Percentiles rank a stretch among this genome's conserved stretches.
These are phyloP conservation scores for Paramecium octaurelia DNA, from an alignment of 73 alveolate genomes.

Conservation along the genomic window DNA sequence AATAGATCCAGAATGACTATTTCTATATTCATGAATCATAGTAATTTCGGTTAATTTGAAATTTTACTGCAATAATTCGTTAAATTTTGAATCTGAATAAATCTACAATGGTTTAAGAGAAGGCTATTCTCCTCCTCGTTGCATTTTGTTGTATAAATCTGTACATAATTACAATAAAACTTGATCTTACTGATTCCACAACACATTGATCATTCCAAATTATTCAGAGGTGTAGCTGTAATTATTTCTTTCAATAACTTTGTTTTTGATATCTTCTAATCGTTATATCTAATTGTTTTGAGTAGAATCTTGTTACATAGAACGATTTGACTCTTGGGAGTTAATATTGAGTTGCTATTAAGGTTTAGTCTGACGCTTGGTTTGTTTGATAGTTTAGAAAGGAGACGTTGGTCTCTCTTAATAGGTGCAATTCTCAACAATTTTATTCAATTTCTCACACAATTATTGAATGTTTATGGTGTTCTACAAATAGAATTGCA, in stretches of 20 bases:
- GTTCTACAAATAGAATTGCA: not conserved
- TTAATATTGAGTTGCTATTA: not conserved
- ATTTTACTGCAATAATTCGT: not conserved
- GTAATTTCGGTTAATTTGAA: not conserved
- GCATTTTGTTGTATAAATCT: not conserved
- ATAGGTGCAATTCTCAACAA: not conserved
- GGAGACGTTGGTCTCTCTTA: constrained; percentile 23
- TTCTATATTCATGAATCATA: constrained; percentile 1
- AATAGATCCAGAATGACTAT: not conserved
- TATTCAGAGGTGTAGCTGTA: not conserved
- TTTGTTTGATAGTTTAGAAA: not conserved
- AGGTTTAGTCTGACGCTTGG: not conserved
- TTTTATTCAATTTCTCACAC: not conserved
- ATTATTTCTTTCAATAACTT: not conserved
- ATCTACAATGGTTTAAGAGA: not conserved
- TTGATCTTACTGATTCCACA: constrained; percentile 4
- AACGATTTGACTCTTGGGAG: not conserved
- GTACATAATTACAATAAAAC: not conserved
- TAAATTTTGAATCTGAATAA: not conserved
- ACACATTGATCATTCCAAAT: not conserved
- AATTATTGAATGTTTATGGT: not conserved
- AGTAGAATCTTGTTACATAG: not conserved
- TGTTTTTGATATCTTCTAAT: not conserved
- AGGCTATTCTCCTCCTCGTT: not conserved
- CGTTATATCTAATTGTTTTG: not conserved